Base-by-base conservation (phyloP, 768 basidiomycete species). In the Leucocoprinus leucothites region DNA sequence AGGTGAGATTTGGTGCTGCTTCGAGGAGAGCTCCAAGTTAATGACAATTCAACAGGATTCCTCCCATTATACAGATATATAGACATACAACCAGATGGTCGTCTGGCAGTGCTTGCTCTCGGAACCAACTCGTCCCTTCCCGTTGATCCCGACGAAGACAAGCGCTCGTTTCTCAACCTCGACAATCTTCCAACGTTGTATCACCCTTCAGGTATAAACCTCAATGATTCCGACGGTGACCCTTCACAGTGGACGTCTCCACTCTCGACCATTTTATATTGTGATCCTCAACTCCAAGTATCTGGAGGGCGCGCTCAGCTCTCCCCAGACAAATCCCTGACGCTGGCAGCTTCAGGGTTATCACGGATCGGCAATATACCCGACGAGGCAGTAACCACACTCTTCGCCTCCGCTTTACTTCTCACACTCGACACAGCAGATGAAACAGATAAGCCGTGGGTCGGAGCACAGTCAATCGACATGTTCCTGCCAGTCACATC, bases 111-210 rank as follows among this genome's bases (percentile, higher is more conserved):
- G 7, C 51, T 52, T 3, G 16, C 43, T 24, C 14, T 52, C 19
- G 51, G 51, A 44, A 52, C 51, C 16, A 52, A 52, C 31, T 11
- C 4, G 26, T 25, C 26, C 8, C 28, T 52, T 26, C 51, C 42
- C 1, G 42, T 44, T 34, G 31, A 18, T 9, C 21, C 48, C 14
- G 48, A 36, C 18, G 34, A n/a, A 0, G 13, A 22, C 5, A 19
- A 36, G 4, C 48, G 48, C 18, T 36, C 48, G 3, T 9, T 36
- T 13, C 3, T 52, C 42, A 52, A 52, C 16, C 42, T 52, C 16
- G 21, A 52, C 19, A 18, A 43, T 21, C 18, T 50, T 3, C 48
- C 48, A 36, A 36, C 48, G 1, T 19, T 34, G 3, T 35, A 18
- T 8, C 42, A 52, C 21, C 51, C 42, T 3, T 25, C 16, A 1